Conservation (phyloP, 768 basidiomycete genomes). For the Favolaschia claudopus region DNA sequence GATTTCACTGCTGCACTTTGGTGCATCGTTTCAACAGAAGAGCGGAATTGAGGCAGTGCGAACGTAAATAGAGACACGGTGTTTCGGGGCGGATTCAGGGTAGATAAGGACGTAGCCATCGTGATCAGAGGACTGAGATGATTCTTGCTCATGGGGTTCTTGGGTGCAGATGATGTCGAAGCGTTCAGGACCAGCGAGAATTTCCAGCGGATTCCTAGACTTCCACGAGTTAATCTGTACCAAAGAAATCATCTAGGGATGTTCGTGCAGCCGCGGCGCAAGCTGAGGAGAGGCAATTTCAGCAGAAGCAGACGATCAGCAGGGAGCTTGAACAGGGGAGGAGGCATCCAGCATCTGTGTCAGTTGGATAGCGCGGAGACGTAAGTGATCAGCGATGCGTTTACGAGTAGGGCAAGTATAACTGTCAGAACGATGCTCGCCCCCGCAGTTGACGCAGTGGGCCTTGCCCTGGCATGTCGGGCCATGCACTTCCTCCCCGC, state of each 20-base stretch:
- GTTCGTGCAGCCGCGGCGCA: slow-evolving; percentile 5
- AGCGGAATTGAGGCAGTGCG: neutral
- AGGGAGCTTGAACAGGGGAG: too few relatives aligned
- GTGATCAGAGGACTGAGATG: neutral
- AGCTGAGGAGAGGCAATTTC: neutral
- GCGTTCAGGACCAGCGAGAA: neutral
- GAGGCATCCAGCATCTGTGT: too few relatives aligned
- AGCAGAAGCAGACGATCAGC: too few relatives aligned
- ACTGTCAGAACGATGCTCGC: too few relatives aligned
- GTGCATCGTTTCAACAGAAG: too few relatives aligned
- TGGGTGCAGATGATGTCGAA: slow-evolving; percentile 6
- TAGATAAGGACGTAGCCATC: neutral
- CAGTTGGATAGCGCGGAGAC: too few relatives aligned
- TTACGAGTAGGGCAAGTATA: too few relatives aligned
- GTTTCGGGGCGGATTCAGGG: neutral
- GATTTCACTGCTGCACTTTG: too few relatives aligned
- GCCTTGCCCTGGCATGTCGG: too few relatives aligned
- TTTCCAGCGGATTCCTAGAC: neutral
- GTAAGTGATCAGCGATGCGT: too few relatives aligned
- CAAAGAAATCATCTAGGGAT: neutral
- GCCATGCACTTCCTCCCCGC: too few relatives aligned
- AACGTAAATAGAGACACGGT: neutral
- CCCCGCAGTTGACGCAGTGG: too few relatives aligned
- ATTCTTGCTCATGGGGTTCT: neutral
- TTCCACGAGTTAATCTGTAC: slow-evolving; percentile 1